These are phyloP conservation scores for Neltuma alba DNA, from an alignment of 306 rosid species.

Conservation along the genomic window DNA sequence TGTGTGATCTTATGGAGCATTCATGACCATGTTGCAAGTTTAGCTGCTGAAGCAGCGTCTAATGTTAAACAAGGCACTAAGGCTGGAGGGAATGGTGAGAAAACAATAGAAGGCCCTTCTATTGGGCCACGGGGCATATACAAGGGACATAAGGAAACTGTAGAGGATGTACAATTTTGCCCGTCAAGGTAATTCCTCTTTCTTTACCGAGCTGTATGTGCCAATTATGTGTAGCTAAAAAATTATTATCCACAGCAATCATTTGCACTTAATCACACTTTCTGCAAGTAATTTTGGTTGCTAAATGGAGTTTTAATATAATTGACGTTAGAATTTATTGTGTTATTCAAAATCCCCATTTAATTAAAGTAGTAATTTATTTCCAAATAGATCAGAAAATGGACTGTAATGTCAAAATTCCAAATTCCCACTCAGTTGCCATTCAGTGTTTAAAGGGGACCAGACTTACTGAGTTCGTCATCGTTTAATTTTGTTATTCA, in stretches of 20 bases:
- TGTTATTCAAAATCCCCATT: conserved; percentile 15
- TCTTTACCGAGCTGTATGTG: conserved; percentile 9
- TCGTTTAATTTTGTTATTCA: conserved; percentile 12
- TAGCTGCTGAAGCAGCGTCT: conserved; percentile 65
- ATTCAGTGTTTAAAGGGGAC: conserved; percentile 13
- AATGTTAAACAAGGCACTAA: conserved; percentile 54
- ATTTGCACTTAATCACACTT: conserved; percentile 9
- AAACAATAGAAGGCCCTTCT: conserved; percentile 63
- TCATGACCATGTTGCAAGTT: conserved; percentile 79
- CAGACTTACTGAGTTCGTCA: not conserved
- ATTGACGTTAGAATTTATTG: conserved; percentile 24
- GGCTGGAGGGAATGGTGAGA: conserved; percentile 55
- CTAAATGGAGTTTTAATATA: conserved; percentile 17
- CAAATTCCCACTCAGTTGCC: conserved; percentile 16
- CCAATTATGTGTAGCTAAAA: conserved; percentile 18
- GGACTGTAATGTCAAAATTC: conserved; percentile 13
- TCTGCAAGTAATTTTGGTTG: conserved; percentile 24
- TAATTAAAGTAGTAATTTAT: not conserved
- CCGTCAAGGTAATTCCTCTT: conserved; percentile 75
- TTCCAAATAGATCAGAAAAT: conserved; percentile 6
- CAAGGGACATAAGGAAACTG: conserved; percentile 84
- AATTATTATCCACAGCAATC: not conserved
- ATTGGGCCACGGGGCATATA: conserved; percentile 88
- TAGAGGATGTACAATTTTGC: conserved; percentile 97
- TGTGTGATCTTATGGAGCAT: conserved; percentile 90